These are phyloP conservation scores for Trichophyton mentagrophytes DNA, from an alignment of 2,329 filamentous ascomycete species.

Conservation along the genomic window DNA sequence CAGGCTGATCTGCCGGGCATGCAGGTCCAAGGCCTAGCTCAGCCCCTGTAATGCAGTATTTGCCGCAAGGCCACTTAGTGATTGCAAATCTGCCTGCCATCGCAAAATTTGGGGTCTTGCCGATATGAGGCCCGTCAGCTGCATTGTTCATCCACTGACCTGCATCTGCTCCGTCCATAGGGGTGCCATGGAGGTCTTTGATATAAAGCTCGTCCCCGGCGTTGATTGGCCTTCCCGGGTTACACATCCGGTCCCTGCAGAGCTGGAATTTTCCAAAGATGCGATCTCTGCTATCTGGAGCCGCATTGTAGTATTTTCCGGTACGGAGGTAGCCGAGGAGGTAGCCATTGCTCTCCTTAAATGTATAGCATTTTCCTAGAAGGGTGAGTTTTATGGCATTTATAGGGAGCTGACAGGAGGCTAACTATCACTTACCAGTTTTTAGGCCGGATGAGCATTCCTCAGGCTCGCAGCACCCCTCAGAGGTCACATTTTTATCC, in stretches of 20 bases:
- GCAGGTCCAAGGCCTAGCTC: not conserved
- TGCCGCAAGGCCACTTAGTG: slow-evolving; percentile 5
- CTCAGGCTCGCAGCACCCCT: slow-evolving; percentile 1
- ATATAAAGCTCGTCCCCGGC: slow-evolving; percentile 4
- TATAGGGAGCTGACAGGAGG: not conserved
- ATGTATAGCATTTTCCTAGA: slow-evolving; percentile 3
- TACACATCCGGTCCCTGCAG: slow-evolving; percentile 2
- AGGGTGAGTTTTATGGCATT: not conserved
- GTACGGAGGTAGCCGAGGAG: not conserved
- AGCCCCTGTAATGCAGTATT: slow-evolving; percentile 2
- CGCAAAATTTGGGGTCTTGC: not conserved
- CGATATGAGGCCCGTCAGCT: not conserved
- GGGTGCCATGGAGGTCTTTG: slow-evolving; percentile 5
- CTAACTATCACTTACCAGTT: not conserved
- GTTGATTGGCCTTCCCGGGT: not conserved
- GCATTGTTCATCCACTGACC: slow-evolving; percentile 4
- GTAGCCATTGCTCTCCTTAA: not conserved
- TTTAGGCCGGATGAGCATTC: slow-evolving; percentile 4
- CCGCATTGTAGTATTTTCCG: not conserved
- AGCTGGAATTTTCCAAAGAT: slow-evolving; percentile 1
- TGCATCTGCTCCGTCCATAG: slow-evolving; percentile 3
- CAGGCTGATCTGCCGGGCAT: not conserved
- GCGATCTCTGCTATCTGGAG: slow-evolving; percentile 1
- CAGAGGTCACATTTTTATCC: not conserved
- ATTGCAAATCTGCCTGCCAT: slow-evolving; percentile 2